Conservation (phyloP, 2,329 filamentous ascomycete genomes). For the Teratosphaeria nubilosa region DNA sequence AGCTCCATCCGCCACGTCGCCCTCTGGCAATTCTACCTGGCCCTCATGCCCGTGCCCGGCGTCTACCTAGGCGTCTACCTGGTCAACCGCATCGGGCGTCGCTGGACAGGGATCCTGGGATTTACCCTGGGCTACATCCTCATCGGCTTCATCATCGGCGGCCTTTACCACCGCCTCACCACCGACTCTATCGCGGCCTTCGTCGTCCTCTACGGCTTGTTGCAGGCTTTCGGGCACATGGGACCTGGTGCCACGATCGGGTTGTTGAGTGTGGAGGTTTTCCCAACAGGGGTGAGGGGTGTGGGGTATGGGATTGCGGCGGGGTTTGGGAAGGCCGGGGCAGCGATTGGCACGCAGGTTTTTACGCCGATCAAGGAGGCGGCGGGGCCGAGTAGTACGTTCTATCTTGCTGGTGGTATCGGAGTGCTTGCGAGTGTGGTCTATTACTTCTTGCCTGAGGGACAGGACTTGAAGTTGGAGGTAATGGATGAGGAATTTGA, state of each 20-base stretch:
- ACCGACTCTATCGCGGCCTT: slow-evolving; percentile 34
- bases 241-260: slow-evolving; percentile 44
- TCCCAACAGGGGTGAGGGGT: slow-evolving; percentile 43
- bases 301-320: slow-evolving; percentile 44
- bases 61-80: slow-evolving; percentile 41
- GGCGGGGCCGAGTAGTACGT: not conserved
- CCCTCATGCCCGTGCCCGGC: slow-evolving; percentile 33
- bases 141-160: slow-evolving; percentile 44
- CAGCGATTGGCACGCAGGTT: slow-evolving; percentile 41
- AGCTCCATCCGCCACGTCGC: slow-evolving; percentile 27
- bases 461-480: not conserved
- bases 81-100: slow-evolving; percentile 39
- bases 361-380: slow-evolving; percentile 23
- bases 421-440: not conserved
- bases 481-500: not conserved
- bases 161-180: slow-evolving; percentile 38
- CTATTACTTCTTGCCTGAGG: slow-evolving; percentile 1
- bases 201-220: slow-evolving; percentile 43
- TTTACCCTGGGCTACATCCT: slow-evolving; percentile 40
- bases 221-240: slow-evolving; percentile 40
- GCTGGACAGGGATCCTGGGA: slow-evolving; percentile 42
- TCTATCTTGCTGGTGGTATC: not conserved
- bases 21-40: slow-evolving; percentile 32
- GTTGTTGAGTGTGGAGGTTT: slow-evolving; percentile 41
- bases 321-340: slow-evolving; percentile 43